Percentiles rank a stretch among this genome's conserved stretches.
phyloP scores from a whole-genome alignment of 768 basidiomycete species.

The Amyloporia xantha region DNA sequence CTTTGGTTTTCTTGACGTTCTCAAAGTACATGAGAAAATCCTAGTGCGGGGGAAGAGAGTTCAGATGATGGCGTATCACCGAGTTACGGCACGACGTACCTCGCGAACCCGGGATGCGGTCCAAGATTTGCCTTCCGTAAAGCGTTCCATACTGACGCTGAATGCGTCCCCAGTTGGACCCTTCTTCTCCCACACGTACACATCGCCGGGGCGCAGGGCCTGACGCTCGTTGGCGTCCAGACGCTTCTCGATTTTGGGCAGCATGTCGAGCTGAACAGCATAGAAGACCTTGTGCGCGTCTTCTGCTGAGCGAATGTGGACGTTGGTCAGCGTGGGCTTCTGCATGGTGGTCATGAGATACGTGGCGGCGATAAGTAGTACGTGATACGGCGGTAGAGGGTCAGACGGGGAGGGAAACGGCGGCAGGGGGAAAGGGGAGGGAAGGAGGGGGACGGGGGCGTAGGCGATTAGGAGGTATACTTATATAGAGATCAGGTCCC shows the following conservation, averaged over 20 bases:
- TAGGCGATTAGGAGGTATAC: conserved; percentile 1
- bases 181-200: conserved; percentile 69
- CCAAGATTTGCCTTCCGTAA: conserved; percentile 81
- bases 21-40: conserved; percentile 86
- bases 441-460: conserved; percentile 6
- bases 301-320: conserved; percentile 68
- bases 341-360: conserved; percentile 42
- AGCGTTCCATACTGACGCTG: conserved; percentile 77
- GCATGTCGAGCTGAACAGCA: conserved; percentile 53
- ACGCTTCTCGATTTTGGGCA: conserved; percentile 71
- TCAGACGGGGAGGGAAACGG: conserved; percentile 15
- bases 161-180: conserved; percentile 68
- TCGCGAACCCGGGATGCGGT: conserved; percentile 80
- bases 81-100: conserved; percentile 12
- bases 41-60: conserved; percentile 29
- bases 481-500: conserved; percentile 16
- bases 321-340: conserved; percentile 62
- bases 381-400: conserved; percentile 16
- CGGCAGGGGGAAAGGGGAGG: conserved; percentile 17
- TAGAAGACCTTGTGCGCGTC: conserved; percentile 82
- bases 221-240: conserved; percentile 65
- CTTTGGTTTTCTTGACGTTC: conserved; percentile 24
- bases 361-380: conserved; percentile 8
- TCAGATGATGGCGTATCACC: not conserved
- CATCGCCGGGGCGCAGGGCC: conserved; percentile 43